Evolutionary conservation across 495 filamentous ascomycete species (phyloP), one percentile per base, ranked within the genome.

Genomic region (Lophium mytilinum): DNA sequence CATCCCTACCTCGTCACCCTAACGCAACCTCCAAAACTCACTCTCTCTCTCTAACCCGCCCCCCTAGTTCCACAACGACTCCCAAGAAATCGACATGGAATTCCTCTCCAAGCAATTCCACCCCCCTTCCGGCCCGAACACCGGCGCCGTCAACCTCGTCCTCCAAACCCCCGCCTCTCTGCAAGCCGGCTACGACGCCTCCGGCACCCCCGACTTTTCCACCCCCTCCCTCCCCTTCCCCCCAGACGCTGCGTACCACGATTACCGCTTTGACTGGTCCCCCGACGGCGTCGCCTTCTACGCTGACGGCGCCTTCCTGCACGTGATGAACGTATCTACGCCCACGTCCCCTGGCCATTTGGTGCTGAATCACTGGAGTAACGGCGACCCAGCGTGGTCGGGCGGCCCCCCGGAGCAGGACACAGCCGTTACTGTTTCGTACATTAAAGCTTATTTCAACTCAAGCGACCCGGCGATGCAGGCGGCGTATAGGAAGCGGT

Each of bases 381-480:
- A 89, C 59, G 87, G 87, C 18, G 81, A 89, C 65, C 57, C 69
- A 4, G 56, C 66, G 0, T 91, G 87, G 87, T 83, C 82, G 21
- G 78, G 72, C 14, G 87, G 87, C 0, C 87, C 87, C 1, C 87
- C 87, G 0, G 55, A 51, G 1, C 46, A 65, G 40, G 83, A 90
- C 52, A 78, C 85, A 0, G 70, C 75, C 18, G 73, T 87, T 54
- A 77, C 74, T 5, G 73, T 90, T 15, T 71, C 69, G 11, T 89
- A 87, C 56, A 75, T 89, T 33, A 87, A 88, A 63, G 84, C 79
- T 0, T 91, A 90, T 66, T 91, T 90, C 71, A 91, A 90, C 70
- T 83, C 83, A 24, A 80, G 82, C 0, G 39, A 58, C 19, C 36
- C 36, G 1, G 40, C 35, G 1, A 11, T 36, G 15, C 14, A 60